Percentiles rank a stretch among this genome's conserved stretches.
Evolutionary conservation across 2,329 filamentous ascomycete genomes (phyloP).

Genomic region (Didymella glomerata): DNA sequence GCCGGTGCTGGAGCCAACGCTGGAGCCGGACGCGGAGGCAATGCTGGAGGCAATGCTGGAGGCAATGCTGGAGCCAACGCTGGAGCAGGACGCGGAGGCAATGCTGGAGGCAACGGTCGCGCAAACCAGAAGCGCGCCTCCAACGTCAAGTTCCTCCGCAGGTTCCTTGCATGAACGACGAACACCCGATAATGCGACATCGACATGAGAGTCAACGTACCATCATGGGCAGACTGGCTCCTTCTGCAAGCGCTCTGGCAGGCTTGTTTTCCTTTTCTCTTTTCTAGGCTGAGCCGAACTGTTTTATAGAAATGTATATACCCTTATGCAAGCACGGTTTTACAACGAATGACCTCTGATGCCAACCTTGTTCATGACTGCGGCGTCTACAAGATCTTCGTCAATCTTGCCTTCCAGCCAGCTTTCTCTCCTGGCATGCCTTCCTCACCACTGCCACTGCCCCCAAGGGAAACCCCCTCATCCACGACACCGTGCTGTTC

Average conservation of each 20-base stretch:
- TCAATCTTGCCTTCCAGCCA: constrained; percentile 46
- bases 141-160: constrained; percentile 10
- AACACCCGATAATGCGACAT: background rate
- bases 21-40: too few species aligned
- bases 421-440: constrained; percentile 37
- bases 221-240: background rate
- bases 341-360: too few species aligned
- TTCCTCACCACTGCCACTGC: constrained; percentile 37
- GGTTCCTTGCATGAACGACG: constrained; percentile 8
- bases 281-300: constrained; percentile 5
- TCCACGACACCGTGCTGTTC: constrained; percentile 41
- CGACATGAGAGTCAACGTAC: background rate
- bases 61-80: constrained; percentile 10
- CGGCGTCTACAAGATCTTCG: constrained; percentile 41
- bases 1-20: constrained; percentile 10
- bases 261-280: constrained; percentile 14
- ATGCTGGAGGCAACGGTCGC: constrained; percentile 21
- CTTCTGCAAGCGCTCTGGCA: constrained; percentile 9
- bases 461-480: constrained; percentile 39
- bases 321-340: background rate
- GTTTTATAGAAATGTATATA: constrained; percentile 17
- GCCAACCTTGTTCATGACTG: too few species aligned
- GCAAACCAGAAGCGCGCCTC: constrained; percentile 19
- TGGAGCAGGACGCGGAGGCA: too few species aligned
- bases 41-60: constrained; percentile 18